These are phyloP conservation scores for Pichia heedii DNA, from an alignment of 805 yeast genomes.

Conservation along the genomic window DNA sequence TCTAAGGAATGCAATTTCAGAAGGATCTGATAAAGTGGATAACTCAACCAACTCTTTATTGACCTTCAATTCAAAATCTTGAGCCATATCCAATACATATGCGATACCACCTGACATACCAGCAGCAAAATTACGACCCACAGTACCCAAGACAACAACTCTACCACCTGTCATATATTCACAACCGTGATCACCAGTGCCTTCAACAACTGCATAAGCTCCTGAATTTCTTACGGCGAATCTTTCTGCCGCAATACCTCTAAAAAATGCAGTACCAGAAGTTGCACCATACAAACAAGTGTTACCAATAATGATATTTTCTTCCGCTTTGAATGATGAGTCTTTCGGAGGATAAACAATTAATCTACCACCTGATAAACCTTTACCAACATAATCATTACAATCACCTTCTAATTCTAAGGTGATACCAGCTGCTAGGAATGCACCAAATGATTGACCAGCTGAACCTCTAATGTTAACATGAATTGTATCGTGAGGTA, in stretches of 20 bases:
- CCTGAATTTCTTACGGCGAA: conserved; percentile 98
- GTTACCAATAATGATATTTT: conserved; percentile 93
- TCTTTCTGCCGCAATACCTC: conserved; percentile 98
- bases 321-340: conserved; percentile 84
- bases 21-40: conserved; percentile 67
- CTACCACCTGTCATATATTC: conserved; percentile 99
- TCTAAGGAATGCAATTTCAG: conserved; percentile 88
- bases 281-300: conserved; percentile 98
- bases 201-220: conserved; percentile 94
- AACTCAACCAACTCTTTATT: conserved; percentile 79
- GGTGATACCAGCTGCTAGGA: conserved; percentile 92
- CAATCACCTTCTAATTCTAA: conserved; percentile 95
- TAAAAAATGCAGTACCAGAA: conserved; percentile 83
- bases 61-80: conserved; percentile 74
- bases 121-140: conserved; percentile 92
- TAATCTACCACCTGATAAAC: conserved; percentile 90
- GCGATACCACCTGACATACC: conserved; percentile 99
- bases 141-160: conserved; percentile 82
- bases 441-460: conserved; percentile 98
- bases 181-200: conserved; percentile 97
- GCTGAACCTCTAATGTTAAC: conserved; percentile 90
- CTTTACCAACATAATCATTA: conserved; percentile 96
- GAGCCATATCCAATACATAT: conserved; percentile 90
- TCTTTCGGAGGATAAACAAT: conserved; percentile 86
- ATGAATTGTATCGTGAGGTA: conserved; percentile 94